phyloP scores from a whole-genome alignment of 2,329 filamentous ascomycete genomes.

The Leptographium procerum region DNA sequence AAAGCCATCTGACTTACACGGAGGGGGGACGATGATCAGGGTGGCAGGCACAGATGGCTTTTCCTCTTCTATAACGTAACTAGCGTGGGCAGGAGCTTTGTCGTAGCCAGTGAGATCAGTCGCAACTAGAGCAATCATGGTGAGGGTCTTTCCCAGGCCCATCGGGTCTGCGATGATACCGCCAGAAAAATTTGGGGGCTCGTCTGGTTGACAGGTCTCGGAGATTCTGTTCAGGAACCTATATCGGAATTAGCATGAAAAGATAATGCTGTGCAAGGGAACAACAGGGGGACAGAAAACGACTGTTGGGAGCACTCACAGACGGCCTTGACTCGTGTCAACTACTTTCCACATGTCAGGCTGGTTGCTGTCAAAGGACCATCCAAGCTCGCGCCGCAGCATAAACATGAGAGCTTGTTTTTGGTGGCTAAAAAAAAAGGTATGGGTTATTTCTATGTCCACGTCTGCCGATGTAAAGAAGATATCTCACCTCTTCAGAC shows the following conservation, averaged over 20 bases:
- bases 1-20: slow-evolving; percentile 18
- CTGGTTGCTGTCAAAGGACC: slow-evolving; percentile 17
- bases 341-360: slow-evolving; percentile 27
- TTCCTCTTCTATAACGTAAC: background rate
- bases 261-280: background rate
- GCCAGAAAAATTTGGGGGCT: slow-evolving; percentile 25
- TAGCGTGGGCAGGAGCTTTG: background rate
- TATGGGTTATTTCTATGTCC: too few species aligned
- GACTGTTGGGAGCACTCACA: too few species aligned
- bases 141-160: slow-evolving; percentile 34
- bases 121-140: slow-evolving; percentile 30
- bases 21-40: slow-evolving; percentile 26
- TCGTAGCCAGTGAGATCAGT: slow-evolving; percentile 12
- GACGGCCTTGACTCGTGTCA: slow-evolving; percentile 11
- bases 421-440: slow-evolving; percentile 26
- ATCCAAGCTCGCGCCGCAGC: slow-evolving; percentile 24
- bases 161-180: slow-evolving; percentile 35
- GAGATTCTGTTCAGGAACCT: slow-evolving; percentile 26
- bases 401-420: slow-evolving; percentile 32
- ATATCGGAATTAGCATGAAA: background rate
- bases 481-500: background rate
- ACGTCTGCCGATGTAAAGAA: too few species aligned
- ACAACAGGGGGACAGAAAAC: background rate
- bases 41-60: slow-evolving; percentile 11
- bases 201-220: slow-evolving; percentile 15